A percentile compares a stretch with the other conserved stretches of the same genome.
phyloP scores from a whole-genome alignment of 2,329 filamentous ascomycete species.

The Penicillium expansum region DNA sequence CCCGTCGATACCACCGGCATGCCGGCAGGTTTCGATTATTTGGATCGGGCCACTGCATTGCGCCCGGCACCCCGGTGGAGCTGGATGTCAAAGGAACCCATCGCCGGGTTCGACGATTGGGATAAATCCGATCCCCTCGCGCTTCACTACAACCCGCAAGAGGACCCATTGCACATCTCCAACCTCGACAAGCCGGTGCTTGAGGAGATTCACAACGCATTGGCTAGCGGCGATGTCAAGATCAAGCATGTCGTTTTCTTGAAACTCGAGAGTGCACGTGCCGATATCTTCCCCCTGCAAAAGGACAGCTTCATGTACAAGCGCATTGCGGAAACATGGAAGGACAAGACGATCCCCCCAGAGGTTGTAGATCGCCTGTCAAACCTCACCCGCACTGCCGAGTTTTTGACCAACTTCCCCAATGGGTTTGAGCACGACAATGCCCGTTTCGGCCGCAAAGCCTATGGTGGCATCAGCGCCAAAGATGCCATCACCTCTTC shows the following conservation, averaged over 20 bases:
- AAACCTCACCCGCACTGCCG: slow-evolving; percentile 31
- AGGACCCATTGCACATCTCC: slow-evolving; percentile 44
- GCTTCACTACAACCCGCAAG: slow-evolving; percentile 35
- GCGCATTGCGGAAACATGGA: slow-evolving; percentile 39
- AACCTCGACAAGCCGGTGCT: slow-evolving; percentile 35
- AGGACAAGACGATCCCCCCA: slow-evolving; percentile 35
- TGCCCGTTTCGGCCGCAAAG: slow-evolving; percentile 16
- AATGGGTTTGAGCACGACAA: slow-evolving; percentile 27
- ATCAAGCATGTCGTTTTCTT: slow-evolving; percentile 48
- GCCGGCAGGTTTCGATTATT: slow-evolving; percentile 21
- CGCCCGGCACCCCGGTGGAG: slow-evolving; percentile 18
- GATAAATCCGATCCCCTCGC: neutral
- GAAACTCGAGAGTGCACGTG: slow-evolving; percentile 48
- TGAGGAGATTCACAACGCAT: slow-evolving; percentile 25
- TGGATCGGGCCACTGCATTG: slow-evolving; percentile 22
- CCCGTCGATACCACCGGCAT: slow-evolving; percentile 20
- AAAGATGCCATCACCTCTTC: slow-evolving; percentile 43
- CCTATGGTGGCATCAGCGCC: slow-evolving; percentile 44
- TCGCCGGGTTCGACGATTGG: slow-evolving; percentile 31
- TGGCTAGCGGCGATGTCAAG: slow-evolving; percentile 31
- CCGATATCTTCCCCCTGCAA: slow-evolving; percentile 46
- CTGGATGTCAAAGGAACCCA: slow-evolving; percentile 26
- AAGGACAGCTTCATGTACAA: slow-evolving; percentile 40
- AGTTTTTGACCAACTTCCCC: slow-evolving; percentile 29
- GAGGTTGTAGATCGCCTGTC: slow-evolving; percentile 25